Conservation (phyloP, 257 asterid genomes). For the Hygrophila difformis region DNA sequence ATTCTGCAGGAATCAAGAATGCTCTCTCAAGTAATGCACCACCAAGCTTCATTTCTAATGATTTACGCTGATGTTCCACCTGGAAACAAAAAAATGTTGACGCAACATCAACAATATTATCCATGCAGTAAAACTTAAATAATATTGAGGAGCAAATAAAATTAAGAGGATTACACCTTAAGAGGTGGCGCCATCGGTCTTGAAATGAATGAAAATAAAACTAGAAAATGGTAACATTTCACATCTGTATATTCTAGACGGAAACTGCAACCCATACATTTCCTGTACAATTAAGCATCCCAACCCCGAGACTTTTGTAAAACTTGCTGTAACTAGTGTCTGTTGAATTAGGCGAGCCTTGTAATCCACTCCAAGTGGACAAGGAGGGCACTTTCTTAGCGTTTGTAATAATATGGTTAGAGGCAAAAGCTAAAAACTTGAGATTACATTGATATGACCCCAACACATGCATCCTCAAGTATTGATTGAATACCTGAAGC, state of each 20-base stretch:
- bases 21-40: conserved; percentile 26
- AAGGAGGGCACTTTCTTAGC: no score
- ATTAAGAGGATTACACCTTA: background rate
- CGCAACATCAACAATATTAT: background rate
- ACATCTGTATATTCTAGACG: conserved; percentile 2
- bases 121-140: background rate
- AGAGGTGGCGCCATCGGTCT: no score
- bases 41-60: conserved; percentile 25
- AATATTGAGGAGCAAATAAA: background rate
- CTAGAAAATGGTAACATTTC: background rate
- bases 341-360: background rate
- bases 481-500: background rate
- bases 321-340: background rate
- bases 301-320: background rate
- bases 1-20: conserved; percentile 20
- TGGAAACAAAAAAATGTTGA: no score
- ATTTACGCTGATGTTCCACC: conserved; percentile 32
- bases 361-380: no score
- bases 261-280: background rate
- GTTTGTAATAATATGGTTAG: no score
- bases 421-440: no score
- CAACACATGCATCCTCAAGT: no score
- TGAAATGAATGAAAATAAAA: background rate
- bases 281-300: background rate
- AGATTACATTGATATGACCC: no score